These are phyloP conservation scores for Aspergillus pseudoterreus DNA, from an alignment of 2,329 filamentous ascomycete genomes.

Conservation along the genomic window DNA sequence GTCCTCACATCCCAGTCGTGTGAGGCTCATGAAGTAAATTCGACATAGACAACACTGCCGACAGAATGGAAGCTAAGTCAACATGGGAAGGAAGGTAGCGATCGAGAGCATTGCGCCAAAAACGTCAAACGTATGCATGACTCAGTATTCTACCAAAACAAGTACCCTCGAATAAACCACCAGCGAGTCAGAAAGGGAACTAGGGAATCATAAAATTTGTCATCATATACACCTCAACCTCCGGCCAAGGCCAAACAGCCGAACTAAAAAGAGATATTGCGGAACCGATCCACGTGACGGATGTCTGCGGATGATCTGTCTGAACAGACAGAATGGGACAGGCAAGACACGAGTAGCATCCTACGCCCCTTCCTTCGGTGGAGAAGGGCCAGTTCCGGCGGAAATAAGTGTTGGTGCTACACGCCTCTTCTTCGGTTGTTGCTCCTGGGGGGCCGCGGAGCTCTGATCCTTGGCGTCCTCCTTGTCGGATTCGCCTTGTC, in stretches of 20 bases:
- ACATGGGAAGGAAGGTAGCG: background rate
- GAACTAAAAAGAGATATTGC: background rate
- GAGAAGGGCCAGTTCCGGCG: slow-evolving; percentile 16
- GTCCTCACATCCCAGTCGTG: too few relatives aligned
- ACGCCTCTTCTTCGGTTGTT: slow-evolving; percentile 63
- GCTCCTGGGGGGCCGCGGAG: slow-evolving; percentile 42
- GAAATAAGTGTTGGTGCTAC: slow-evolving; percentile 66
- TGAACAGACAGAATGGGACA: background rate
- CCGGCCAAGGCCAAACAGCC: too few relatives aligned
- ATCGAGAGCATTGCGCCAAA: background rate
- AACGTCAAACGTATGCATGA: background rate
- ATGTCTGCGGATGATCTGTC: background rate
- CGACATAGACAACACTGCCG: background rate
- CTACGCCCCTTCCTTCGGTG: slow-evolving; percentile 10
- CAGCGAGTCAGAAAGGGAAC: background rate
- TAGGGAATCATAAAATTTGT: background rate
- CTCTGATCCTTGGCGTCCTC: slow-evolving; percentile 36
- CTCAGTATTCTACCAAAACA: background rate
- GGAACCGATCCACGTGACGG: background rate
- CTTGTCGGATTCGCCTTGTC: slow-evolving; percentile 46
- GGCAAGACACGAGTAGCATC: slow-evolving; percentile 1
- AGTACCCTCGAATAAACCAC: background rate
- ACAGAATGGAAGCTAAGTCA: background rate
- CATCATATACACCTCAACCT: too few relatives aligned
- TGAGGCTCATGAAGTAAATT: background rate